phyloP scores from a whole-genome alignment of 306 rosid species.

The Dalbergia cochinchinensis region DNA sequence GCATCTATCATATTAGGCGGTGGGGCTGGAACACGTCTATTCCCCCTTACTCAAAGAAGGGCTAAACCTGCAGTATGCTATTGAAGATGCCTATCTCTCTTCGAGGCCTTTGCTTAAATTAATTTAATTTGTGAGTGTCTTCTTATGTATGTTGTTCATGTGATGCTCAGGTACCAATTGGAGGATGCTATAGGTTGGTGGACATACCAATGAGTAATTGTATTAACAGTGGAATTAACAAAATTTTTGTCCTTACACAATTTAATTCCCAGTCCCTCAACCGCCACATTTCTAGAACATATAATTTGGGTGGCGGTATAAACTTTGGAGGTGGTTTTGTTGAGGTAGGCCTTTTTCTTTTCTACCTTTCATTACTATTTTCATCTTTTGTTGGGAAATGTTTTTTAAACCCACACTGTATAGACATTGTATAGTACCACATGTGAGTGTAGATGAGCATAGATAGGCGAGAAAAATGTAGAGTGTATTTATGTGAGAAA shows the following conservation, averaged over 20 bases:
- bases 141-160: conserved; percentile 39
- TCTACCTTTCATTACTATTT: neutral
- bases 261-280: conserved; percentile 65
- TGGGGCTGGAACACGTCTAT: conserved; percentile 68
- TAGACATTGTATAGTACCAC: neutral
- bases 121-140: conserved; percentile 17
- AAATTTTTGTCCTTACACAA: conserved; percentile 65
- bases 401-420: neutral
- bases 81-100: conserved; percentile 13
- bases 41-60: conserved; percentile 65
- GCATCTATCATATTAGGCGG: conserved; percentile 66
- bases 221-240: conserved; percentile 62
- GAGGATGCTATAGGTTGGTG: conserved; percentile 65
- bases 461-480: too few species aligned
- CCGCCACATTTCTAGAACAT: conserved; percentile 60
- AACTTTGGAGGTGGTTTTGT: conserved; percentile 59
- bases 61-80: conserved; percentile 65
- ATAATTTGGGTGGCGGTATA: conserved; percentile 52
- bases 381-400: too few species aligned
- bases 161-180: conserved; percentile 61
- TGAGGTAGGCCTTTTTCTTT: conserved; percentile 47
- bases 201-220: conserved; percentile 69
- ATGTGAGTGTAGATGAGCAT: too few species aligned
- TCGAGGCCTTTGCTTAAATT: conserved; percentile 29
- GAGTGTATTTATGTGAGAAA: too few species aligned